A percentile compares a stretch with the other conserved stretches of the same genome.
Evolutionary conservation across 257 asterid species (phyloP).

Genomic region (Forsythia suspensa): DNA sequence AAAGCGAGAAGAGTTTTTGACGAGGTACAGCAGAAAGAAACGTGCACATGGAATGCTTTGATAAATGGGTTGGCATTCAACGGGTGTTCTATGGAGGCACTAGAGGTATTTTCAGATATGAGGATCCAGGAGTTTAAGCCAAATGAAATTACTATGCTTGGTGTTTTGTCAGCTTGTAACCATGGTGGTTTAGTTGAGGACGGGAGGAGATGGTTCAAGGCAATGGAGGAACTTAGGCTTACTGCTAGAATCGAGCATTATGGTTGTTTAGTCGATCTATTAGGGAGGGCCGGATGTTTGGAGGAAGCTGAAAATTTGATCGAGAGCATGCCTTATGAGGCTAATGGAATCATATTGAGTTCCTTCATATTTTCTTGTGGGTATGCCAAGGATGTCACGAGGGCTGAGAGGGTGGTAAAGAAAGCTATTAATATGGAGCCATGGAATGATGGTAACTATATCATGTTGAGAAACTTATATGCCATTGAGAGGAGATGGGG

Average conservation of each 20-base stretch:
- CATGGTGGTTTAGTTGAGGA: constrained; percentile 92
- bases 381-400: constrained; percentile 67
- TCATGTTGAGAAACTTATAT: constrained; percentile 83
- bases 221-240: constrained; percentile 53
- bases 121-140: constrained; percentile 50
- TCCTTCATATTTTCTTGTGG: constrained; percentile 85
- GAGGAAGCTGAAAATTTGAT: constrained; percentile 84
- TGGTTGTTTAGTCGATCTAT: constrained; percentile 80
- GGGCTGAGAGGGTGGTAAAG: constrained; percentile 72
- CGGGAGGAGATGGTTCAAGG: constrained; percentile 74
- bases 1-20: constrained; percentile 64
- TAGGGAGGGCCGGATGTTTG: constrained; percentile 83
- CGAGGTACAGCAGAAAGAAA: constrained; percentile 40
- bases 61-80: constrained; percentile 87
- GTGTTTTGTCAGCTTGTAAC: constrained; percentile 85
- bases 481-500: constrained; percentile 88
- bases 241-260: constrained; percentile 73
- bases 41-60: constrained; percentile 88
- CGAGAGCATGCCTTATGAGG: constrained; percentile 81
- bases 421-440: constrained; percentile 76
- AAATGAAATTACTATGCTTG: constrained; percentile 76
- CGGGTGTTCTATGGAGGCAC: constrained; percentile 75
- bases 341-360: constrained; percentile 80
- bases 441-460: constrained; percentile 72
- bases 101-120: constrained; percentile 66